Percentiles rank a stretch among this genome's conserved stretches.
phyloP scores from a whole-genome alignment of 148 eudicot species.

The Cornus controversa region DNA sequence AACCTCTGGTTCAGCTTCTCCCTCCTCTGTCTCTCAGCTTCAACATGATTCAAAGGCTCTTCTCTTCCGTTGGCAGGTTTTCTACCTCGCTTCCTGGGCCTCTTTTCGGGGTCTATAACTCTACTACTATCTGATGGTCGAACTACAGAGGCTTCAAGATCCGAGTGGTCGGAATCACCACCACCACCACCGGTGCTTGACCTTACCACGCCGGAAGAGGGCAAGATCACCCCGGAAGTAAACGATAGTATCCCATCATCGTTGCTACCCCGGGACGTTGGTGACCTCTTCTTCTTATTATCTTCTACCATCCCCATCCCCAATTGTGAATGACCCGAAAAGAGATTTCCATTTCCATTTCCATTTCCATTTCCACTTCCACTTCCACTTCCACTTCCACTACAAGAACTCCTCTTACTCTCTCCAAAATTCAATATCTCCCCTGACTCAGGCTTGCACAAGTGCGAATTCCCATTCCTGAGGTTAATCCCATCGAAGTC shows the following conservation, averaged over 20 bases:
- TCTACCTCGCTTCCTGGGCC: conserved; percentile 42
- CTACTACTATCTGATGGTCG: conserved; percentile 67
- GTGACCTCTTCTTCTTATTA: conserved; percentile 61
- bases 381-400: conserved; percentile 22
- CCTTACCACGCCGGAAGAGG: conserved; percentile 39
- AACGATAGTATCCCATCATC: conserved; percentile 91
- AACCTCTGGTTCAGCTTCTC: conserved; percentile 45
- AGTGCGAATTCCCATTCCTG: conserved; percentile 23
- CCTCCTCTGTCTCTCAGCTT: conserved; percentile 34
- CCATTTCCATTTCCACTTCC: too few relatives aligned
- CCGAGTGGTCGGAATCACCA: conserved; percentile 73
- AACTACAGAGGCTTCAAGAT: conserved; percentile 69
- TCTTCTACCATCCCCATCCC: conserved; percentile 32
- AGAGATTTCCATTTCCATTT: conserved; percentile 24
- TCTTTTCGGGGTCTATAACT: conserved; percentile 28
- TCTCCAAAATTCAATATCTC: conserved; percentile 71
- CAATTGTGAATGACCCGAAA: conserved; percentile 37
- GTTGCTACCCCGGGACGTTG: conserved; percentile 51
- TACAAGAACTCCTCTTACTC: conserved; percentile 28
- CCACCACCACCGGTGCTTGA: conserved; percentile 42
- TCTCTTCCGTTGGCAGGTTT: conserved; percentile 64
- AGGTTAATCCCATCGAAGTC: conserved; percentile 18
- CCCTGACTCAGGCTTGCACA: conserved; percentile 64
- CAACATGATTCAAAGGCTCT: conserved; percentile 41
- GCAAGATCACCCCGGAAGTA: conserved; percentile 59